Base-by-base conservation (phyloP, 2,329 filamentous ascomycete genomes). In the Xylariaceae sp. region DNA sequence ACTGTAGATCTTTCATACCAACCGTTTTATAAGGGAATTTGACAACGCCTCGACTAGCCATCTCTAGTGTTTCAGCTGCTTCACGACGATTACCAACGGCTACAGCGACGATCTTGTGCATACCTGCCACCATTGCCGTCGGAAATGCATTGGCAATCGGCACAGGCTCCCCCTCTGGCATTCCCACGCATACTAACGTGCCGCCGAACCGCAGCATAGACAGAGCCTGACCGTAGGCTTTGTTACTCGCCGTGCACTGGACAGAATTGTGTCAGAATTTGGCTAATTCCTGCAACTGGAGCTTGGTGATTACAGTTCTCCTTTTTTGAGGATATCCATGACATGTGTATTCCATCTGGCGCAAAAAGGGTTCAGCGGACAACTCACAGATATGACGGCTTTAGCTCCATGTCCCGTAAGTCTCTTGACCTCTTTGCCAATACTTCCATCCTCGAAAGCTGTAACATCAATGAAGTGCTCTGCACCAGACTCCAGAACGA, bases 401-500 rank as follows among this genome's bases (percentile, higher is more conserved):
- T 45, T 33, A 9, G 57, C 57, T 31, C 57, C 57, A 9, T 42
- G 39, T 1, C 55, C 57, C 22, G 57, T 60, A 12, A 60, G 42
- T 31, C 41, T 43, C 53, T 47, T 53, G 19, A 60, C 56, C 49
- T 60, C 57, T 9, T 47, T 34, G 9, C 43, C 55, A 13, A 60
- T 52, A 16, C 7, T 41, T 0, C 31, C 33, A 14, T 57, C 55
- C 18, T 51, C 51, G 17, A 55, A 58, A 5, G 42, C 41, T 10
- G 55, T 53, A 31, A 42, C 3, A 41, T 60, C 57, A 45, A 60
- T 42, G 42, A 60, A 60, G 41, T 60, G 51, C 45, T 60, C 57
- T 2, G 57, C 57, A 11, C 57, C 57, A 9, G 28, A 45, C 10
- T 47, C 55, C 6, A 56, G 36, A 3, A 56, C 55, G 18, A 31